Conservation (phyloP, 108 stramenopile species). For the Cyclotella sp. region DNA sequence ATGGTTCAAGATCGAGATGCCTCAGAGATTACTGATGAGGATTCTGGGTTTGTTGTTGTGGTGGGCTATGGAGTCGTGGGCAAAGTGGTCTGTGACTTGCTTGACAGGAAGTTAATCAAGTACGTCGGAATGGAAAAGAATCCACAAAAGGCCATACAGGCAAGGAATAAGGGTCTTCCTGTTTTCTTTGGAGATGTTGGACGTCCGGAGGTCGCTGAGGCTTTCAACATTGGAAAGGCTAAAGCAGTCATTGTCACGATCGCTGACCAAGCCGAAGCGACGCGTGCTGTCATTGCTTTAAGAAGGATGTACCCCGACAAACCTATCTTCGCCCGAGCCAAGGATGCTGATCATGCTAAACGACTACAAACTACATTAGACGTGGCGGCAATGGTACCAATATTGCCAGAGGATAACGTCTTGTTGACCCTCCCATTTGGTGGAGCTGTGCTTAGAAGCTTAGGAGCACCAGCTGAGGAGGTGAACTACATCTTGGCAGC, state of each 20-base stretch:
- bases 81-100: conserved; percentile 93
- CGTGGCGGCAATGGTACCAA: conserved; percentile 95
- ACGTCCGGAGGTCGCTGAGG: conserved; percentile 90
- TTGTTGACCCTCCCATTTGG: conserved; percentile 95
- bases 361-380: conserved; percentile 87
- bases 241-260: conserved; percentile 93
- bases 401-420: conserved; percentile 93
- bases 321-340: conserved; percentile 92
- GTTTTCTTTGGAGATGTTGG: conserved; percentile 96
- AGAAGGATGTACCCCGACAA: conserved; percentile 90
- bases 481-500: conserved; percentile 85
- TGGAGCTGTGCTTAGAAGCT: conserved; percentile 87
- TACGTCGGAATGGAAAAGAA: conserved; percentile 95
- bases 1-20: conserved; percentile 90
- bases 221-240: conserved; percentile 95
- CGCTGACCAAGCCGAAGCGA: conserved; percentile 84
- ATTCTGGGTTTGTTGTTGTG: conserved; percentile 87
- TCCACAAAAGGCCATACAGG: conserved; percentile 93
- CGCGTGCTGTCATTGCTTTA: conserved; percentile 91
- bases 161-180: conserved; percentile 92
- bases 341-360: conserved; percentile 90
- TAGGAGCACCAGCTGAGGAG: conserved; percentile 83
- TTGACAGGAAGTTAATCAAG: conserved; percentile 92
- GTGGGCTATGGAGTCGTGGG: conserved; percentile 96
- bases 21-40: conserved; percentile 86